Evolutionary conservation across 495 filamentous ascomycete species (phyloP), one percentile per base, ranked within the genome.

Genomic region (Penicillium turbatum): DNA sequence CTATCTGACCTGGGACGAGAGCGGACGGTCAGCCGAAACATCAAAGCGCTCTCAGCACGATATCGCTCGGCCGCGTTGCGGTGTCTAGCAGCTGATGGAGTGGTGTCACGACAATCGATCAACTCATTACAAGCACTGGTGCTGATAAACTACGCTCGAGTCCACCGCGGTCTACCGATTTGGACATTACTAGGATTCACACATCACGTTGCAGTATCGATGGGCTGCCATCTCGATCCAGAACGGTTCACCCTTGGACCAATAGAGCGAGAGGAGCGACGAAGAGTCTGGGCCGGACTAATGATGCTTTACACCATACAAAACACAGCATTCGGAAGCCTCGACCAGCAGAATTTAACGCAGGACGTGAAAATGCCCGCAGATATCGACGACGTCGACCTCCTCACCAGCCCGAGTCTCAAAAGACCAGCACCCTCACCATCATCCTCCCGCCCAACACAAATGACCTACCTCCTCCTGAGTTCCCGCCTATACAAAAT

Each of bases 141-240:
- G 2, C 64, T 79, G 21, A 54, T 77, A 17, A 66, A 64, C 46
- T 78, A 78, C 53, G 76, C 73, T 12, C 65, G 73, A 9, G 51
- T 68, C 3, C 70, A 78, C 24, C 67, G 68, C 0, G 70, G 74
- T 5, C 61, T 75, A 1, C 62, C 72, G 0, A 72, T 68, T 11
- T 78, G 71, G 70, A 72, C 66, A 30, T 46, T 74, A 12, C 56
- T 75, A 11, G 76, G 76, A 29, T 68, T 77, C 21, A 73, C 76
- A 0, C 68, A 76, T 27, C 74, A 79, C 52, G 69, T 76, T 13
- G 72, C 75, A 11, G 72, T 76, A 19, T 73, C 72, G 0, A 71
- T 78, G 65, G 74, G 73, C 29, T 76, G 74, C 38, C 75, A 79
- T 49, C 61, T 76, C 17, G 76, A 79, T 34, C 73, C 72, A n/a